These are phyloP conservation scores for Globisporangium spiculum DNA, from an alignment of 352 stramenopile genomes.

Conservation along the genomic window DNA sequence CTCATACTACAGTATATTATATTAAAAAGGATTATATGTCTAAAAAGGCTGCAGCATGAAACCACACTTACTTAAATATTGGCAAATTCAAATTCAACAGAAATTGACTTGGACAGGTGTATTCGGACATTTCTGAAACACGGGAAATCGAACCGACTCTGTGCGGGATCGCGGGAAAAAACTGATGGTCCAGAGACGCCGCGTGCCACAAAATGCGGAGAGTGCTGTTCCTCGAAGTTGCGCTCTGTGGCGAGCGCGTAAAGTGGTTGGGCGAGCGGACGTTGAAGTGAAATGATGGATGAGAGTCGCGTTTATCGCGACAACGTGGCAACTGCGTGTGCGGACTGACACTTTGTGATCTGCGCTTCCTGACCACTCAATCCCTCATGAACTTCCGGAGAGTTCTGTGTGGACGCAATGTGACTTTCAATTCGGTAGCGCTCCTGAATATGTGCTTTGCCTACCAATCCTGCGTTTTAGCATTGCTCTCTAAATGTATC, in stretches of 20 bases:
- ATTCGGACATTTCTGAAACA: not conserved
- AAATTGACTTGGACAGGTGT: not conserved
- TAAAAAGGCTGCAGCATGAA: too few species aligned
- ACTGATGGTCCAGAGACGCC: slow-evolving; percentile 10
- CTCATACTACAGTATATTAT: too few species aligned
- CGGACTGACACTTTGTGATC: not conserved
- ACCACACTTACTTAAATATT: too few species aligned
- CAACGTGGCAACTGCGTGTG: not conserved
- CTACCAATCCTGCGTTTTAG: not conserved
- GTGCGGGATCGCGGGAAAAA: slow-evolving; percentile 3
- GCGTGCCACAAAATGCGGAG: not conserved
- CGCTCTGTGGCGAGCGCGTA: not conserved
- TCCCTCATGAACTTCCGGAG: not conserved
- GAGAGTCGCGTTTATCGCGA: too few species aligned
- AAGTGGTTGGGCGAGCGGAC: too few species aligned
- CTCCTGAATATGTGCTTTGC: not conserved
- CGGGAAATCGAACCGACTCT: not conserved
- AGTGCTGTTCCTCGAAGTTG: slow-evolving; percentile 7
- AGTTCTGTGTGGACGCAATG: not conserved
- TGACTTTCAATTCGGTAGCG: not conserved
- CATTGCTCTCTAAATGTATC: not conserved
- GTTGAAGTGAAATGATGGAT: too few species aligned
- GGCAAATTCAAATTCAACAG: not conserved
- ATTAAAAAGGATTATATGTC: too few species aligned
- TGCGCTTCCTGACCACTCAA: not conserved